phyloP scores from a whole-genome alignment of 352 stramenopile species.

The Phytophthora cryptogea region DNA sequence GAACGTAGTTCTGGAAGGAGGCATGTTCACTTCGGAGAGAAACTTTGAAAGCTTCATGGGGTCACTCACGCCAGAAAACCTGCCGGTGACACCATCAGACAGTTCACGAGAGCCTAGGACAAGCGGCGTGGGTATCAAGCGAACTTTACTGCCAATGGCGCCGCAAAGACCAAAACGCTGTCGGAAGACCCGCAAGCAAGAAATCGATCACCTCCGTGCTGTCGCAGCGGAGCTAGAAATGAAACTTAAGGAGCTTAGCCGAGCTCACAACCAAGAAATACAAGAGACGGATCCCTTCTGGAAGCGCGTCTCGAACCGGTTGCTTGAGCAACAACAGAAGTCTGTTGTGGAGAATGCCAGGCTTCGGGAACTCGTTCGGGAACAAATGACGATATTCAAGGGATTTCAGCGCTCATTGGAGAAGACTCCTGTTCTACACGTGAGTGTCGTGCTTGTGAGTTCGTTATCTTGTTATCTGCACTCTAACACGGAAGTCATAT shows the following conservation, averaged over 20 bases:
- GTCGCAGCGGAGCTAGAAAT: conserved; percentile 41
- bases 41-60: conserved; percentile 23
- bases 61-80: conserved; percentile 3
- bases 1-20: conserved; percentile 13
- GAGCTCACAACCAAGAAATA: conserved; percentile 26
- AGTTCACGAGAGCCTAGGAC: not conserved
- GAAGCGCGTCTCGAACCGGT: conserved; percentile 45
- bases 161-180: conserved; percentile 27
- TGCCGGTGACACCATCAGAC: not conserved
- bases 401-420: conserved; percentile 31
- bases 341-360: conserved; percentile 48
- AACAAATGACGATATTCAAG: conserved; percentile 33
- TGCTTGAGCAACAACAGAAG: conserved; percentile 45
- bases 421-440: conserved; percentile 15
- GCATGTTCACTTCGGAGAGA: conserved; percentile 12
- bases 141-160: conserved; percentile 1
- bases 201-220: conserved; percentile 46
- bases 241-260: conserved; percentile 43
- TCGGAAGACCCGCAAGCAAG: conserved; percentile 46
- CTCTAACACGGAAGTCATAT: not conserved
- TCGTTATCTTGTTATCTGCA: not conserved
- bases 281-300: conserved; percentile 41
- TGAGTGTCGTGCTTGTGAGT: not conserved
- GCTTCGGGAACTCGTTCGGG: conserved; percentile 46
- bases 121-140: conserved; percentile 2